phyloP scores from a whole-genome alignment of 352 stramenopile species.

The Pythium oligandrum region DNA sequence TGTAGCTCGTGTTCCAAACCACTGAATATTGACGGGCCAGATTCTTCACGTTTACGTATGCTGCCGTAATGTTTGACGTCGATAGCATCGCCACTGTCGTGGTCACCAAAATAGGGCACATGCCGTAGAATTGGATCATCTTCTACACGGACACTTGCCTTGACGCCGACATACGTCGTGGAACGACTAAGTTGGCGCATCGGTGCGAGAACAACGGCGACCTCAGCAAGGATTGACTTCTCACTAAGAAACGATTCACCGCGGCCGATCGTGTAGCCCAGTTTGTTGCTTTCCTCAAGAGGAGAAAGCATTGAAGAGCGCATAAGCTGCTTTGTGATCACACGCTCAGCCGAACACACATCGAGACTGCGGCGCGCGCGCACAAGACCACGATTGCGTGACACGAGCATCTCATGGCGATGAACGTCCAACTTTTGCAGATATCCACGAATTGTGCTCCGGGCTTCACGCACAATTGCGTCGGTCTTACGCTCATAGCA shows the following conservation, averaged over 20 bases:
- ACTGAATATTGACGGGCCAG: conserved; percentile 16
- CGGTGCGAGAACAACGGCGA: conserved; percentile 6
- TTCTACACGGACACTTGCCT: conserved; percentile 67
- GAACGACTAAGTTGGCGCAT: conserved; percentile 56
- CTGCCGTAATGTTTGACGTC: conserved; percentile 67
- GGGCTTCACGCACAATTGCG: conserved; percentile 40
- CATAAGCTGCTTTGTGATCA: conserved; percentile 14
- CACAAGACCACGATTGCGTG: too few species aligned
- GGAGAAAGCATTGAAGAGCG: conserved; percentile 1
- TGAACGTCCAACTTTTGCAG: conserved; percentile 1
- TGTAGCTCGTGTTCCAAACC: conserved; percentile 60
- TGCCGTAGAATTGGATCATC: conserved; percentile 88
- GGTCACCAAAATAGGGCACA: conserved; percentile 91
- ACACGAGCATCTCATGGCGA: conserved; percentile 1
- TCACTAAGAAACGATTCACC: conserved; percentile 20
- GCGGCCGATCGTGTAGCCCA: conserved; percentile 12
- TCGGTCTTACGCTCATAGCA: conserved; percentile 50
- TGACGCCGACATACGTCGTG: conserved; percentile 64
- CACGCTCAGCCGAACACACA: conserved; percentile 7
- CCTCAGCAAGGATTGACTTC: conserved; percentile 11
- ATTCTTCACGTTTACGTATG: conserved; percentile 18
- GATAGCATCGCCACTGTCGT: conserved; percentile 79
- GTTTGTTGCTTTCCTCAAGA: conserved; percentile 6
- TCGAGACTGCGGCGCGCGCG: background rate
- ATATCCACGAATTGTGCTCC: conserved; percentile 21